phyloP scores from a whole-genome alignment of 495 filamentous ascomycete genomes.

The Pyrenopolyporus hunteri region DNA sequence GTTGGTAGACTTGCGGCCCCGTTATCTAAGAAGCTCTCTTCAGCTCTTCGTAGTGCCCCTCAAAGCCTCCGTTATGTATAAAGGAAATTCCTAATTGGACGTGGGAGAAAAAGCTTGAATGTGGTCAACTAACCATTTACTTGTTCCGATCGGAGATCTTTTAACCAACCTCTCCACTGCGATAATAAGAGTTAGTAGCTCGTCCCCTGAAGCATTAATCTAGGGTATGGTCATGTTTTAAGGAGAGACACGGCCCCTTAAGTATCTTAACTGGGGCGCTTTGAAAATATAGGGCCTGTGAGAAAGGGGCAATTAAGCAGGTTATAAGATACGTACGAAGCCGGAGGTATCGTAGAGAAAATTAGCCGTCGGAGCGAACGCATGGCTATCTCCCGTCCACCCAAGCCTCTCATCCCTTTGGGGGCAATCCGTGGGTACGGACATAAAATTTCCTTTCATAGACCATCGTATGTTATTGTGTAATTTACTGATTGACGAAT shows the following conservation, averaged over 20 bases:
- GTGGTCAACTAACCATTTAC: slow-evolving; percentile 18
- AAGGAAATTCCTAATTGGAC: too few species aligned
- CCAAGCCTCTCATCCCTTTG: slow-evolving; percentile 63
- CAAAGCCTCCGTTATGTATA: not conserved
- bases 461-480: slow-evolving; percentile 58
- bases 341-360: slow-evolving; percentile 58
- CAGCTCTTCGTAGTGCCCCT: too few species aligned
- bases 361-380: slow-evolving; percentile 55
- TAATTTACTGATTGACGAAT: slow-evolving; percentile 55
- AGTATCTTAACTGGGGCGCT: too few species aligned
- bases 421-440: slow-evolving; percentile 61
- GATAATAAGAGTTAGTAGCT: too few species aligned
- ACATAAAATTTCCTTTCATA: slow-evolving; percentile 62
- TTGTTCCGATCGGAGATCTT: slow-evolving; percentile 53
- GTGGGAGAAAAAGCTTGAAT: not conserved
- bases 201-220: too few species aligned
- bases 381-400: slow-evolving; percentile 61
- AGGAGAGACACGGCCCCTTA: too few species aligned
- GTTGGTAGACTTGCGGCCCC: too few species aligned
- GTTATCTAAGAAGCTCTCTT: too few species aligned
- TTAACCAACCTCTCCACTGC: slow-evolving; percentile 54
- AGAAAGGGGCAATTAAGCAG: not conserved
- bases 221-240: too few species aligned
- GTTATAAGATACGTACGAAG: slow-evolving; percentile 45
- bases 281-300: too few species aligned